A percentile compares a stretch with the other conserved stretches of the same genome.
phyloP scores from a whole-genome alignment of 2,329 filamentous ascomycete species.

The Pseudogymnoascus sp. region DNA sequence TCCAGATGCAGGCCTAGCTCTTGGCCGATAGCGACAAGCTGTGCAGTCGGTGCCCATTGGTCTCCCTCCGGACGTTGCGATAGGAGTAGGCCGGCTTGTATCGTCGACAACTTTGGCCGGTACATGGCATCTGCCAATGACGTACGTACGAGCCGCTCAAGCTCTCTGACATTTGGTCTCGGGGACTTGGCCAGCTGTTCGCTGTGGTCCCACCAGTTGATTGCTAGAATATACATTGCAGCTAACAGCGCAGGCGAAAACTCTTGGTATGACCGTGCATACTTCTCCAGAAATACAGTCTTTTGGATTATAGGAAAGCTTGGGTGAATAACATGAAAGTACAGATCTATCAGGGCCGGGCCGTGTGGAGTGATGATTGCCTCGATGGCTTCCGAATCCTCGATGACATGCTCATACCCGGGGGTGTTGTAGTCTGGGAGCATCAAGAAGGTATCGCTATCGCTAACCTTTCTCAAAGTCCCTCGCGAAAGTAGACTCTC shows the following conservation, averaged over 20 bases:
- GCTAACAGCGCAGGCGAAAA: conserved; percentile 71
- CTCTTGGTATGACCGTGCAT: conserved; percentile 61
- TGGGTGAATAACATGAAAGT: conserved; percentile 73
- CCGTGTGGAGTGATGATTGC: conserved; percentile 68
- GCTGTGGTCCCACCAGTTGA: conserved; percentile 81
- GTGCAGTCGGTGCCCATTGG: conserved; percentile 77
- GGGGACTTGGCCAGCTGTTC: conserved; percentile 54
- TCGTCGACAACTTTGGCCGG: conserved; percentile 70
- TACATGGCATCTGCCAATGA: conserved; percentile 71
- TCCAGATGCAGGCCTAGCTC: conserved; percentile 85
- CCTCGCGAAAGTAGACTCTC: conserved; percentile 65
- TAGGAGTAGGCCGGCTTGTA: conserved; percentile 68
- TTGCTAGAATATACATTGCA: conserved; percentile 73
- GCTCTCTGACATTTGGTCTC: conserved; percentile 61
- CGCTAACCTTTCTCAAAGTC: conserved; percentile 66
- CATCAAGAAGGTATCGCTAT: conserved; percentile 71
- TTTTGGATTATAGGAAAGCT: conserved; percentile 78
- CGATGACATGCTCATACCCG: conserved; percentile 59
- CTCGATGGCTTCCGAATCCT: conserved; percentile 66
- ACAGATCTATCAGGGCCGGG: conserved; percentile 67
- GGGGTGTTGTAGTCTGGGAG: conserved; percentile 65
- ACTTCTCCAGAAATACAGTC: conserved; percentile 69
- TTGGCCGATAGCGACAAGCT: conserved; percentile 78
- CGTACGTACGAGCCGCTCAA: conserved; percentile 66
- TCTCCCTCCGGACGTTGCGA: conserved; percentile 69